Conservation (phyloP, 176 grass and related monocot genomes). For the Tillandsia leiboldiana region DNA sequence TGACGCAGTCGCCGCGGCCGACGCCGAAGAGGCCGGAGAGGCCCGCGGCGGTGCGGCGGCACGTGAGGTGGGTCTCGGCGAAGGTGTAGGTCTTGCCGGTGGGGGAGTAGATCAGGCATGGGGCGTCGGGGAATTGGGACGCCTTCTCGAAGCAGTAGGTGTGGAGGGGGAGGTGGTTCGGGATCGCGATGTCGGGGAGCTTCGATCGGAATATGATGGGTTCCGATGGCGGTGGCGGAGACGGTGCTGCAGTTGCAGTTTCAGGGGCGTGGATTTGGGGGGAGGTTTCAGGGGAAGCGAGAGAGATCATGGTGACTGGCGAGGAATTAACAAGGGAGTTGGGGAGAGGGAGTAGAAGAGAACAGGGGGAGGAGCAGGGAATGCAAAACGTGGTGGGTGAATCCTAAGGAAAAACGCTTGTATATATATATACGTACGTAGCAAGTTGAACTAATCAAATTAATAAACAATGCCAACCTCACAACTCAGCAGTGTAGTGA, state of each 20-base stretch:
- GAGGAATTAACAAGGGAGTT: neutral
- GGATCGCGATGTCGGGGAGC: constrained; percentile 29
- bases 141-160: constrained; percentile 36
- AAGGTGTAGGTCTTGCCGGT: constrained; percentile 25
- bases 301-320: constrained; percentile 28
- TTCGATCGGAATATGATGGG: constrained; percentile 27
- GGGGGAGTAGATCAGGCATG: constrained; percentile 26
- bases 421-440: neutral
- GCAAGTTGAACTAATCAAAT: neutral
- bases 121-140: constrained; percentile 14
- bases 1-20: constrained; percentile 17
- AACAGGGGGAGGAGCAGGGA: neutral
- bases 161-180: constrained; percentile 37
- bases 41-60: constrained; percentile 19
- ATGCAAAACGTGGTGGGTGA: too few relatives aligned
- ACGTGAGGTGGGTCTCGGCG: constrained; percentile 27
- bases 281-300: constrained; percentile 18
- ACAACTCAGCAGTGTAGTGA: too few relatives aligned
- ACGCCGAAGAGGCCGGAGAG: constrained; percentile 21
- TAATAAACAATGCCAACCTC: too few relatives aligned
- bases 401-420: too few relatives aligned
- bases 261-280: constrained; percentile 13
- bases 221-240: neutral
- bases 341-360: neutral
- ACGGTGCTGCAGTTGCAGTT: neutral